These are phyloP conservation scores for Begonia loranthoides DNA, from an alignment of 306 rosid genomes.

Conservation along the genomic window DNA sequence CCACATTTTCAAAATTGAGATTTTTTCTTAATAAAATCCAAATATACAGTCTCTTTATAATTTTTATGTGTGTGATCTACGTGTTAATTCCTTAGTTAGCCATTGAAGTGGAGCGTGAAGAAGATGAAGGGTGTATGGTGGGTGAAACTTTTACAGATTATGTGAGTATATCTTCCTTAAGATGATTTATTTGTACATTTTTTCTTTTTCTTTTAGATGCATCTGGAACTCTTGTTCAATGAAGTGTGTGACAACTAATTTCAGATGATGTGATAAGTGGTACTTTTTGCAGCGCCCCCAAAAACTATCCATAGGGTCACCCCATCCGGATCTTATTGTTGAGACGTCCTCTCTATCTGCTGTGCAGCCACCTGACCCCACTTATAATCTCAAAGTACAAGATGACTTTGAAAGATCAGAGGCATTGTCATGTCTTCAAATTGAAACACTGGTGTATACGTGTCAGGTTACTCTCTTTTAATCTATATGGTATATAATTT, in stretches of 20 bases:
- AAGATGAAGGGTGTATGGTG: slow-evolving; percentile 87
- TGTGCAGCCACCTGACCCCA: slow-evolving; percentile 98
- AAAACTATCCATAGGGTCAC: slow-evolving; percentile 81
- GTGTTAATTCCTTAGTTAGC: slow-evolving; percentile 44
- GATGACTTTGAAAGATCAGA: slow-evolving; percentile 54
- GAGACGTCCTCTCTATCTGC: slow-evolving; percentile 97
- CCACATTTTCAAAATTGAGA: neutral
- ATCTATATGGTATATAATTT: slow-evolving; percentile 14
- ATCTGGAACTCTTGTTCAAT: neutral
- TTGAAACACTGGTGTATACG: slow-evolving; percentile 94
- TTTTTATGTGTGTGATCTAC: neutral
- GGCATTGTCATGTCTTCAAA: slow-evolving; percentile 89
- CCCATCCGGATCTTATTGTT: slow-evolving; percentile 93
- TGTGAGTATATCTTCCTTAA: slow-evolving; percentile 34
- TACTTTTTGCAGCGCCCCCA: slow-evolving; percentile 73
- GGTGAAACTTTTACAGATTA: slow-evolving; percentile 98
- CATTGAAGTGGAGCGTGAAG: slow-evolving; percentile 96
- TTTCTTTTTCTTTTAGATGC: neutral
- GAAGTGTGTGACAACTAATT: neutral
- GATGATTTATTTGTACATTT: too few relatives aligned
- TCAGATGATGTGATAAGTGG: slow-evolving; percentile 14
- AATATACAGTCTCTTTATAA: neutral
- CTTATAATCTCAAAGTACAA: slow-evolving; percentile 59
- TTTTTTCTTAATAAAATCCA: neutral
- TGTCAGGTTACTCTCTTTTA: slow-evolving; percentile 69